phyloP scores from a whole-genome alignment of 768 basidiomycete genomes.

The Russula sp. region DNA sequence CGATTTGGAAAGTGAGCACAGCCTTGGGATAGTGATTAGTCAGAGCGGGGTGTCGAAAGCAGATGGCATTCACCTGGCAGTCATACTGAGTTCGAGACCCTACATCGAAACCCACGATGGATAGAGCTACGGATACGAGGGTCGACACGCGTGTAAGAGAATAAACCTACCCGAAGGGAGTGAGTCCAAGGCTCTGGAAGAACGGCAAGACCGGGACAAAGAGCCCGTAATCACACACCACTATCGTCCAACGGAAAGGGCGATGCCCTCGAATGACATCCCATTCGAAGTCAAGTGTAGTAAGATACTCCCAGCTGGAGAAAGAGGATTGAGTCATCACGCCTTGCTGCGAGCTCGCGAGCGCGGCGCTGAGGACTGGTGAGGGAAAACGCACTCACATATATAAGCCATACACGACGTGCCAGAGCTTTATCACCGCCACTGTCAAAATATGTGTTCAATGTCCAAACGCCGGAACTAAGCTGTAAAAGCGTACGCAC shows the following conservation, averaged over 20 bases:
- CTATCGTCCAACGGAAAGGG: slow-evolving; percentile 9
- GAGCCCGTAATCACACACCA: background rate
- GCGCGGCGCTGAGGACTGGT: too few species aligned
- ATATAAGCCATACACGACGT: background rate
- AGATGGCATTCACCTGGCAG: slow-evolving; percentile 1
- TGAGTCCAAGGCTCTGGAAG: background rate
- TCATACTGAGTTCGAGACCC: background rate
- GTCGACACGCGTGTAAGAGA: slow-evolving; percentile 4
- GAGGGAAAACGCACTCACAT: background rate
- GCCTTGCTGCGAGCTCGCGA: too few species aligned
- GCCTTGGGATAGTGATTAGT: background rate
- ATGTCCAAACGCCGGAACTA: background rate
- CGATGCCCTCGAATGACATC: background rate
- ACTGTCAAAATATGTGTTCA: background rate
- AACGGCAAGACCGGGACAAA: background rate
- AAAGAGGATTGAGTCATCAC: background rate
- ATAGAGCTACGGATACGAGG: background rate
- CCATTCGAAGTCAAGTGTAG: background rate
- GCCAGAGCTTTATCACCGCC: background rate
- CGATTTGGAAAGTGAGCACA: background rate
- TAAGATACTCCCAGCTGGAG: background rate
- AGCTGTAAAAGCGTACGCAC: background rate
- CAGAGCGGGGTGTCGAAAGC: background rate
- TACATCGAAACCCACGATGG: background rate
- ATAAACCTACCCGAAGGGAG: slow-evolving; percentile 1